Conservation (phyloP, 1,139 yeast species). For the Saccharomycopsis crataegensis region DNA sequence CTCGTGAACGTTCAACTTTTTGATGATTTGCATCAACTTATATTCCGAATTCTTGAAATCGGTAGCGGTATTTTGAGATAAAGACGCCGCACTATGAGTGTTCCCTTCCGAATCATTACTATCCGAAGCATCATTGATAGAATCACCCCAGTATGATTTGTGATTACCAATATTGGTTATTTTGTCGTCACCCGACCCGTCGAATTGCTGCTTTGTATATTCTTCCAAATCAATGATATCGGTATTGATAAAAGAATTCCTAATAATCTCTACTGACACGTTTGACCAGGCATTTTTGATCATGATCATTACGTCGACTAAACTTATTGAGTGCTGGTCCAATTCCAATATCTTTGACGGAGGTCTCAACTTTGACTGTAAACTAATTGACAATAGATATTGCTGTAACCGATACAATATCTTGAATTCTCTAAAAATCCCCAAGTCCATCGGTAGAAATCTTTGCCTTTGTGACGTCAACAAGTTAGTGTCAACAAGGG, state of each 20-base stretch:
- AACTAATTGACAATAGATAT: conserved; percentile 29
- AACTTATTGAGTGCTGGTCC: conserved; percentile 9
- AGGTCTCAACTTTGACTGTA: conserved; percentile 7
- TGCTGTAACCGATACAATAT: conserved; percentile 53
- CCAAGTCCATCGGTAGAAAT: conserved; percentile 59
- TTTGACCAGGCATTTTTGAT: conserved; percentile 20
- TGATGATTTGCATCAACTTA: conserved; percentile 38
- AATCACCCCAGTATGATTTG: neutral
- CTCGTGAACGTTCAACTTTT: conserved; percentile 39
- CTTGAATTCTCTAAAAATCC: conserved; percentile 56
- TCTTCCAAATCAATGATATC: conserved; percentile 16
- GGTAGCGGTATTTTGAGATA: conserved; percentile 16
- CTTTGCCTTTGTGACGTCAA: conserved; percentile 25
- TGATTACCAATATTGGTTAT: neutral
- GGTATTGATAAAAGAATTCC: conserved; percentile 16
- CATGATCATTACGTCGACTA: conserved; percentile 18
- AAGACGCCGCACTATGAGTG: conserved; percentile 1
- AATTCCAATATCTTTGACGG: neutral
- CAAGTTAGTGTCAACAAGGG: neutral
- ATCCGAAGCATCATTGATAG: neutral
- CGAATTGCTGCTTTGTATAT: conserved; percentile 12
- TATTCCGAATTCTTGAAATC: conserved; percentile 27
- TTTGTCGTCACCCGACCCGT: neutral
- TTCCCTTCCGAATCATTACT: neutral
- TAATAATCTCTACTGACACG: conserved; percentile 16